These are phyloP conservation scores for Spongospora subterranea DNA, from an alignment of 208 protist species.

Conservation along the genomic window DNA sequence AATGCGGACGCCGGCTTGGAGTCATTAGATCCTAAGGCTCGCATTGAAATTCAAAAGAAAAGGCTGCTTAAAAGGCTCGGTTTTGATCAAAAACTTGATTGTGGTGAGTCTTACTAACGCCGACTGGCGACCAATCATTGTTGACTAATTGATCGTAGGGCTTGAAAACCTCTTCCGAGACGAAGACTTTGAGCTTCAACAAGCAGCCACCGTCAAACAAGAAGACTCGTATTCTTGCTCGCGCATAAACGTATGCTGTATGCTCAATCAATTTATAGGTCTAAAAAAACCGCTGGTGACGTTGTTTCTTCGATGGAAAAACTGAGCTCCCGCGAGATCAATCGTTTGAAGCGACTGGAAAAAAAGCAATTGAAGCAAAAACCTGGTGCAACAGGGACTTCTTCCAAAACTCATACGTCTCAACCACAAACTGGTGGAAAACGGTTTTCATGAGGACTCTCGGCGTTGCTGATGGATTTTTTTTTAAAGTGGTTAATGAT, in stretches of 20 bases:
- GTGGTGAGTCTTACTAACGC: not conserved
- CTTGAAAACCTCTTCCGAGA: conserved; percentile 2
- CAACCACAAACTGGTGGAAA: not conserved
- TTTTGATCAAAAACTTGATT: conserved; percentile 10
- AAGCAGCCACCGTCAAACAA: not conserved
- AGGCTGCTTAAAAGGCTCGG: not conserved
- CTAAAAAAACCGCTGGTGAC: not conserved
- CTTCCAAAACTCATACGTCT: conserved; percentile 7
- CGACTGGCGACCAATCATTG: not conserved
- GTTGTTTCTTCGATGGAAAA: conserved; percentile 37
- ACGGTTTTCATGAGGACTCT: not conserved
- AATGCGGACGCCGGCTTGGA: not conserved
- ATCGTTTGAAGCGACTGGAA: conserved; percentile 45
- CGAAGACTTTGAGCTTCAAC: conserved; percentile 22
- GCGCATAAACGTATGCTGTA: not conserved
- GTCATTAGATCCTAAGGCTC: not conserved
- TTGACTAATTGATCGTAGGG: not conserved
- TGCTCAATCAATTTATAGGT: not conserved
- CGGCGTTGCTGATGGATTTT: not conserved
- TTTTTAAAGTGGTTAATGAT: conserved; percentile 5
- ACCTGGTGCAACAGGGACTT: not conserved
- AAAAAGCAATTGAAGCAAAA: not conserved
- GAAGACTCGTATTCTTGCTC: not conserved
- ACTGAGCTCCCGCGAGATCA: not conserved
- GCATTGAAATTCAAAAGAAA: conserved; percentile 57